Evolutionary conservation across 139 green algal species (phyloP), one percentile per base, ranked within the genome.

Genomic region (Closterium sp.): DNA sequence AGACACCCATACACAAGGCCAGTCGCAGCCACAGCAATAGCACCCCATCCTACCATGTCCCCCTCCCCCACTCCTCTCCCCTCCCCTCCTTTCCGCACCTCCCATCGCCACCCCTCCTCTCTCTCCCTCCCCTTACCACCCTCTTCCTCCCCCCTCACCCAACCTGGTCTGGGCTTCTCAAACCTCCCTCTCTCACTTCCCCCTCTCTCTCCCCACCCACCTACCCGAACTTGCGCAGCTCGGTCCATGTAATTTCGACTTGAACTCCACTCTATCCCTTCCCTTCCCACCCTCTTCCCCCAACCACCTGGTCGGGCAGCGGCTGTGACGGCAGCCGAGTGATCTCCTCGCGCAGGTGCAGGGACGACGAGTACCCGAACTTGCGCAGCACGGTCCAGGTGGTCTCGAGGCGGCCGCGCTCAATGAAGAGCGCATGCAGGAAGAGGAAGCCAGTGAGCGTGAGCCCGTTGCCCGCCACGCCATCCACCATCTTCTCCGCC

Each of bases 351-450:
- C 70, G 62, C 79, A 92, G 89, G 22, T 85, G 22, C 31, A 95
- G 91, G 1, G 89, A 29, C 10, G 94, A 45, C 27, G 9, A 24
- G 42, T 95, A 95, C 6, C 91, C 90, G 31, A 93, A 95, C 29
- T 70, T 29, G 27, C 93, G 85, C 38, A 95, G 93, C 32, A 95
- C 97, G 87, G 97, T 95, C 97, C 97, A 99, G 9, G 96, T 97
- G 0, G 97, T 98, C 90, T 99, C 97, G 87, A 98, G 95, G 42
- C 97, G 95, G 9, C 97, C 97, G 0, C 96, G 93, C 94, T 99
- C 97, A 31, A 99, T 99, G 96, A 99, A 99, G 24, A 99, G 95
- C 32, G 97, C 96, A 91, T 99, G 97, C 87, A 99, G 96, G 95
- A 98, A 98, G 21, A 99, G 94, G 94, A 99, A 99, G 38, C 97